phyloP scores from a whole-genome alignment of 352 stramenopile genomes.

The Phytophthora citricola region DNA sequence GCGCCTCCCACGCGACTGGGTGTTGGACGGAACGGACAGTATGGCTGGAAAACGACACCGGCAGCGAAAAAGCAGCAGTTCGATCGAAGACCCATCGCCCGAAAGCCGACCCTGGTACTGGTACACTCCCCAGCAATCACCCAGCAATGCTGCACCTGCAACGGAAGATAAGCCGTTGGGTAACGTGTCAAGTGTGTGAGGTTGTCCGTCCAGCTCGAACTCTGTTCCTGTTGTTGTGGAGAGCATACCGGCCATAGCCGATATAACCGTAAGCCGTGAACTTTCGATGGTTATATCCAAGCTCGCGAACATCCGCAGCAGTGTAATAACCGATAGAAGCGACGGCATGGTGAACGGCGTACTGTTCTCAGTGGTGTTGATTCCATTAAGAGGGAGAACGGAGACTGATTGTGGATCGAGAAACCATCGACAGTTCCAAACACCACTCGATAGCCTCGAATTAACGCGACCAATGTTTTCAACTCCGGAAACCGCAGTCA shows the following conservation, averaged over 20 bases:
- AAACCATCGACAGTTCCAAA: constrained; percentile 5
- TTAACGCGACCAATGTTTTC: neutral
- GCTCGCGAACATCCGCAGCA: constrained; percentile 6
- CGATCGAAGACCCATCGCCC: constrained; percentile 6
- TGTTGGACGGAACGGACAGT: neutral
- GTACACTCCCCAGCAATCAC: neutral
- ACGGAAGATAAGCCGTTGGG: constrained; percentile 4
- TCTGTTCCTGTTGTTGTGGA: neutral
- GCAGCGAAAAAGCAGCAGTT: neutral
- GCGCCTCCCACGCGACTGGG: neutral
- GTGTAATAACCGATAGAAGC: neutral
- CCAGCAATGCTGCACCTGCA: neutral
- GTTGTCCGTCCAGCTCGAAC: constrained; percentile 1
- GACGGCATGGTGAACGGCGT: neutral
- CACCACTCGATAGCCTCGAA: neutral
- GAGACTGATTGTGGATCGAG: constrained; percentile 1
- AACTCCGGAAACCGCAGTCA: neutral
- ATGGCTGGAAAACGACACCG: neutral
- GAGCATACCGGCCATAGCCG: neutral
- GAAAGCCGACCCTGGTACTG: constrained; percentile 3
- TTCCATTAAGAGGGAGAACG: neutral
- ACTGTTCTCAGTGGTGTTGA: neutral
- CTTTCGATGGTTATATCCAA: constrained; percentile 1
- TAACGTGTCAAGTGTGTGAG: neutral
- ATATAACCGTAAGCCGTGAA: neutral